Base-by-base conservation (phyloP, 805 yeast species). In the Sungouiella blattae region DNA sequence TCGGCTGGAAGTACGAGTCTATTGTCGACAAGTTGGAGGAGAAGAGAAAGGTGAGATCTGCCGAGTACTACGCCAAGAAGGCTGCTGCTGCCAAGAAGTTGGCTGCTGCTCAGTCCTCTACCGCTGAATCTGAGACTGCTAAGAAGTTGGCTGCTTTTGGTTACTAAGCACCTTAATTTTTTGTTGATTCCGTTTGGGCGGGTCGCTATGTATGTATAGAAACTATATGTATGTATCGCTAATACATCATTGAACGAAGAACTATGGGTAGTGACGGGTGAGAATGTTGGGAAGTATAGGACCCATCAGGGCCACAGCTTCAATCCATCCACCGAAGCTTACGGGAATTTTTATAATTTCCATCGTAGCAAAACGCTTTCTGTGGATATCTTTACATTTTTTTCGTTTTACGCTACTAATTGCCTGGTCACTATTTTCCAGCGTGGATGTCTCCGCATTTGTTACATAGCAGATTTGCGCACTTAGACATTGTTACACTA, bases 1-100 rank as follows among this genome's bases (percentile, higher is more conserved):
- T 93, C 59, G 98, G 98, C 72, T 93, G 98, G 98, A 93, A 89
- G 77, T 93, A 93, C 95, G 95, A 89, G 77, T 88, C 93, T 52
- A 83, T 93, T 67, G 98, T 93, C 61, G 87, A 87, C 67, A 81
- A 89, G 69, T 86, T 93, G 69, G 98, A 93, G 81, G 97, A 88
- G 75, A 91, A 94, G 89, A 86, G 99, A 79, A 89, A 87, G 84
- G 94, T 89, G 70, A 88, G 84, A 80, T 82, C 96, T 62, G 95
- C 95, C 67, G 98, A 95, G 75, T 93, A 87, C 87, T 87, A 88
- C 83, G 94, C 95, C 63, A 88, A 87, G 85, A 93, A 91, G 96
- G 80, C 76, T 71, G 95, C 98, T 71, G 85, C 87, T 66, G 75
- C 83, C 71, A 87, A 87, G 85, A 91, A 91, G 83, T 75, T 85